A percentile compares a stretch with the other conserved stretches of the same genome.
These are phyloP conservation scores for Catharanthus roseus DNA, from an alignment of 257 asterid species.

Conservation along the genomic window DNA sequence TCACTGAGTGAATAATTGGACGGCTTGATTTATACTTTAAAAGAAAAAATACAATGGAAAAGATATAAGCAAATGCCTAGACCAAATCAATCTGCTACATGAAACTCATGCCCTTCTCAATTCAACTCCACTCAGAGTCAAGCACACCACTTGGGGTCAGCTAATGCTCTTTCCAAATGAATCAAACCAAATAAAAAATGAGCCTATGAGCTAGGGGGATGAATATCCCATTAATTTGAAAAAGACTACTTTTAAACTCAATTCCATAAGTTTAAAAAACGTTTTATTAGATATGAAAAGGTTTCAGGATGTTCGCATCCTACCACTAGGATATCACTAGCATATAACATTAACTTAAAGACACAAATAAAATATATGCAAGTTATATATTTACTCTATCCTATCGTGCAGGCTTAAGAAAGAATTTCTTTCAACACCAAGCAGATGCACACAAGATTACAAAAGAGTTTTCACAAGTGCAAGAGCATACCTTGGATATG, in stretches of 20 bases:
- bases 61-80: background rate
- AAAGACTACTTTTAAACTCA: background rate
- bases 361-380: background rate
- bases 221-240: background rate
- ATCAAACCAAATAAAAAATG: background rate
- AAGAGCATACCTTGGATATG: slow-evolving; percentile 77
- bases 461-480: slow-evolving; percentile 1
- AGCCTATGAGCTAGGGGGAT: background rate
- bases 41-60: background rate
- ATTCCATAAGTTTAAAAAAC: background rate
- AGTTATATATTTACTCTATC: background rate
- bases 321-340: background rate
- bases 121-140: background rate
- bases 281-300: background rate
- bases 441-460: background rate
- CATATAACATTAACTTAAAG: background rate
- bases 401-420: background rate
- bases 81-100: background rate
- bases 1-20: background rate
- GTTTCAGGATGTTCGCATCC: background rate
- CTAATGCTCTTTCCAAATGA: background rate
- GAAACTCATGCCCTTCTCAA: background rate
- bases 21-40: too few species aligned
- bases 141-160: background rate
- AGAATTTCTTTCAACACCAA: slow-evolving; percentile 1